Evolutionary conservation across 2,329 filamentous ascomycete species (phyloP).

Genomic region (Cladosporium velox): DNA sequence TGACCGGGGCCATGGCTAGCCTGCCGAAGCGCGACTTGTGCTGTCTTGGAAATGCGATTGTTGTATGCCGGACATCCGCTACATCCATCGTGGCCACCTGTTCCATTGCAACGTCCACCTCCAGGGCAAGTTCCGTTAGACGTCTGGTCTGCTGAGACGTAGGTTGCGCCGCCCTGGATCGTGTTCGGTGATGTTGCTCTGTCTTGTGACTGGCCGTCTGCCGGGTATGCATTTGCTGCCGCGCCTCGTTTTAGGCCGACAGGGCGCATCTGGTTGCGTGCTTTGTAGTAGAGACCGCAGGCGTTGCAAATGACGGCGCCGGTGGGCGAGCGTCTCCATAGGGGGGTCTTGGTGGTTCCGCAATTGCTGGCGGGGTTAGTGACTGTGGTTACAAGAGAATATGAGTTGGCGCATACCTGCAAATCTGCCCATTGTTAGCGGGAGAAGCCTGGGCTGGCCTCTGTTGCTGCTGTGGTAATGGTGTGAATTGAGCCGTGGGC

Average conservation of each 20-base stretch:
- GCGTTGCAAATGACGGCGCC: conserved; percentile 97
- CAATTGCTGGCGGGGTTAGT: conserved; percentile 70
- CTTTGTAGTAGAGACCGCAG: conserved; percentile 91
- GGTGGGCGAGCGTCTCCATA: conserved; percentile 91
- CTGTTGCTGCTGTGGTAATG: conserved; percentile 14
- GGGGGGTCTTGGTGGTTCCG: conserved; percentile 85
- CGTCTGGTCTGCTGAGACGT: conserved; percentile 74
- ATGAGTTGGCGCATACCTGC: conserved; percentile 59
- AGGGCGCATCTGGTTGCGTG: conserved; percentile 85
- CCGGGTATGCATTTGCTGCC: conserved; percentile 30
- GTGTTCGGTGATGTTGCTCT: conserved; percentile 44
- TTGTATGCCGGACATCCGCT: conserved; percentile 97
- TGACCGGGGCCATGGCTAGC: conserved; percentile 22
- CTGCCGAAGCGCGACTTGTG: conserved; percentile 64
- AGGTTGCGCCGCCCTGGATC: conserved; percentile 57
- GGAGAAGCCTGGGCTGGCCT: conserved; percentile 1
- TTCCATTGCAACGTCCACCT: conserved; percentile 92
- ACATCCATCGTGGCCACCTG: conserved; percentile 90
- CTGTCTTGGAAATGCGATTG: conserved; percentile 88
- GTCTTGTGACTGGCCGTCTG: conserved; percentile 38
- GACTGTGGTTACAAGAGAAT: conserved; percentile 10
- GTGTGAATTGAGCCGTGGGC: conserved; percentile 20
- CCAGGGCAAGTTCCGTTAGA: conserved; percentile 89
- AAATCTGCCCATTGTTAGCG: conserved; percentile 60
- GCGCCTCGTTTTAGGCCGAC: conserved; percentile 83